Evolutionary conservation across 2,329 filamentous ascomycete species (phyloP), one percentile per base, ranked within the genome.

Genomic region (Byssoonygena ceratinophila): DNA sequence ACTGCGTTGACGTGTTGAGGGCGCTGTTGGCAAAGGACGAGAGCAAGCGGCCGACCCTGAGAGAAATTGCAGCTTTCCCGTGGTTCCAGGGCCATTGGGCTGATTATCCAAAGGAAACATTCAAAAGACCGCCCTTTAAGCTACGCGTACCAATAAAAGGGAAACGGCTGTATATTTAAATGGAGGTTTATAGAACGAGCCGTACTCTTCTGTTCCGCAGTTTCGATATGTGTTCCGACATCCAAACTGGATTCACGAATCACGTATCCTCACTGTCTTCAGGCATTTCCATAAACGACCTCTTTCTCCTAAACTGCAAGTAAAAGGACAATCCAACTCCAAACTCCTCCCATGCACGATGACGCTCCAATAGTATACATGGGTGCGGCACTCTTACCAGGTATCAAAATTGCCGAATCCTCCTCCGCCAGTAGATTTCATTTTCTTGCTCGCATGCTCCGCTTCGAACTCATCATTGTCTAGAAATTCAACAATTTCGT

Each of bases 331-430:
- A 34, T 12, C 32, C 18, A 29, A 51, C 39, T 18, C 39, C 49
- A 18, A 37, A 44, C 34, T n/a, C 29, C 40, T 16, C 49, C 49
- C 49, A 45, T 51, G 49, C n/a, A n/a, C 29, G n/a, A 12, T 11
- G 11, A 47, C 12, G 12, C 43, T 23, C n/a, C 34, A 5, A 43
- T 29, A 45, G 4, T 27, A 31, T 45, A 11, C 11, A 29, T 29
- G 23, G n/a, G 6, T 18, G 2, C 4, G 16, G 2, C 31, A 16
- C 1, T 12, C 11, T 57, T 50, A 96, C 91, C 92, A 98, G 34
- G 74, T 79, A 69, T 95, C 90, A 67, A 98, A 98, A 68, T 96
- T 94, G 1, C 91, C 90, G 75, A 97, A 98, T 0, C 88, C 89
- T 11, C 81, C 80, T 0, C 58, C 55, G 1, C 64, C 25, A 37